phyloP scores from a whole-genome alignment of 768 basidiomycete genomes.

The Boletales sp. region DNA sequence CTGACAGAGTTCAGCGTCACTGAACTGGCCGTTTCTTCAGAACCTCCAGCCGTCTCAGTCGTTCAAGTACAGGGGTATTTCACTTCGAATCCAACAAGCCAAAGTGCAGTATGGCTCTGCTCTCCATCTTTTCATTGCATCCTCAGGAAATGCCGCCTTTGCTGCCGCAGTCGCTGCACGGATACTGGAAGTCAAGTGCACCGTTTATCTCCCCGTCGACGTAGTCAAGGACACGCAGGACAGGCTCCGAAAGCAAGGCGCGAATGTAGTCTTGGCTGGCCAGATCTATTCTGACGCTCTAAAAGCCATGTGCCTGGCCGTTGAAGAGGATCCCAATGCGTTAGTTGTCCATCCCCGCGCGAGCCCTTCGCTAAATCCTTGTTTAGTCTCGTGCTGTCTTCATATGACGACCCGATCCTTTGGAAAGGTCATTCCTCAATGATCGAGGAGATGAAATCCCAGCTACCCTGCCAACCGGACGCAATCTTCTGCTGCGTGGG shows the following conservation, averaged over 20 bases:
- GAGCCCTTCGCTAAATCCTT: background rate
- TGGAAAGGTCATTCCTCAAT: conserved; percentile 82
- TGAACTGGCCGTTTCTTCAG: conserved; percentile 35
- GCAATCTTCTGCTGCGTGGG: conserved; percentile 79
- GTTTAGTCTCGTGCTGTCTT: conserved; percentile 60
- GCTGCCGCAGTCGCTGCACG: conserved; percentile 65
- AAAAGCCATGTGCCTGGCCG: conserved; percentile 44
- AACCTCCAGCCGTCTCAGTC: conserved; percentile 70
- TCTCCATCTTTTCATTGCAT: conserved; percentile 66
- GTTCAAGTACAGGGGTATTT: conserved; percentile 75
- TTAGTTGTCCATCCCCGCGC: conserved; percentile 4
- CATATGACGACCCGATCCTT: conserved; percentile 64
- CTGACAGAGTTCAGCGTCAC: background rate
- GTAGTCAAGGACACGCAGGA: conserved; percentile 46
- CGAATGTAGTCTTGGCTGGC: conserved; percentile 57
- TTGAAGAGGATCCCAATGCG: conserved; percentile 44
- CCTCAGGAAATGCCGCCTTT: conserved; percentile 78
- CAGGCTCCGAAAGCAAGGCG: conserved; percentile 49
- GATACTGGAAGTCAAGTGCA: conserved; percentile 53
- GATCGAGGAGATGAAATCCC: conserved; percentile 56
- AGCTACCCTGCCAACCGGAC: conserved; percentile 54
- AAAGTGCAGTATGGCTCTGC: conserved; percentile 46
- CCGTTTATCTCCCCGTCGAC: conserved; percentile 61
- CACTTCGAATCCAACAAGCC: conserved; percentile 53
- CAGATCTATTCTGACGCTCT: conserved; percentile 57